Conservation (phyloP, 129 eudicot species). For the Pulicaria dysenterica region DNA sequence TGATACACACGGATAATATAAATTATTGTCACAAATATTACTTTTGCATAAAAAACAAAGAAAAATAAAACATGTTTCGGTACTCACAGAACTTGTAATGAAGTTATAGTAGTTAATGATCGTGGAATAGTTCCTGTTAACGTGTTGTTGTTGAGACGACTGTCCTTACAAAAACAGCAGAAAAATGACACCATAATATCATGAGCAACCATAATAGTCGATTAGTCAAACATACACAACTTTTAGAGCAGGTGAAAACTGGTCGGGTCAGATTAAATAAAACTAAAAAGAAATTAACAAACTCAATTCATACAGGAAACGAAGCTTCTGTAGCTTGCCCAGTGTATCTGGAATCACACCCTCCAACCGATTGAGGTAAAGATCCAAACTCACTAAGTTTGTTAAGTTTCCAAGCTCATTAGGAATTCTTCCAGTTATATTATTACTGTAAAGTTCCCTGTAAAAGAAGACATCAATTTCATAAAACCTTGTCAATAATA, state of each 20-base stretch:
- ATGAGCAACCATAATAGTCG: constrained; percentile 13
- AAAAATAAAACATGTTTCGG: constrained; percentile 17
- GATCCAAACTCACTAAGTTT: constrained; percentile 92
- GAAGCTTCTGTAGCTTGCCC: constrained; percentile 75
- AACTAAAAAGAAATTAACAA: background rate
- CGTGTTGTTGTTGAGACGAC: constrained; percentile 91
- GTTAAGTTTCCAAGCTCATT: constrained; percentile 83
- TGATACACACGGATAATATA: constrained; percentile 12
- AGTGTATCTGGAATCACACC: constrained; percentile 75
- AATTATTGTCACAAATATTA: background rate
- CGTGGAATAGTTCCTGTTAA: constrained; percentile 72
- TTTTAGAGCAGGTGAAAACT: background rate
- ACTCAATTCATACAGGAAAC: constrained; percentile 66
- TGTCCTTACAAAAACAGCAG: constrained; percentile 45
- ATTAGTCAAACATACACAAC: background rate
- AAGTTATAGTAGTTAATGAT: constrained; percentile 58
- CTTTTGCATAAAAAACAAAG: background rate
- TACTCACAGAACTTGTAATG: constrained; percentile 96
- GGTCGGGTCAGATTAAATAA: background rate
- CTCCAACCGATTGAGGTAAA: constrained; percentile 63
- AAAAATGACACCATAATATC: constrained; percentile 19
- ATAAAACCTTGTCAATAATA: constrained; percentile 3
- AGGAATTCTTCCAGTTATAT: constrained; percentile 75
- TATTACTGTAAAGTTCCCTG: constrained; percentile 95
- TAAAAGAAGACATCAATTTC: background rate